Percentiles rank a stretch among this genome's conserved stretches.
phyloP scores from a whole-genome alignment of 1,284 basidiomycete species.

The Garcileccinum viscosum region DNA sequence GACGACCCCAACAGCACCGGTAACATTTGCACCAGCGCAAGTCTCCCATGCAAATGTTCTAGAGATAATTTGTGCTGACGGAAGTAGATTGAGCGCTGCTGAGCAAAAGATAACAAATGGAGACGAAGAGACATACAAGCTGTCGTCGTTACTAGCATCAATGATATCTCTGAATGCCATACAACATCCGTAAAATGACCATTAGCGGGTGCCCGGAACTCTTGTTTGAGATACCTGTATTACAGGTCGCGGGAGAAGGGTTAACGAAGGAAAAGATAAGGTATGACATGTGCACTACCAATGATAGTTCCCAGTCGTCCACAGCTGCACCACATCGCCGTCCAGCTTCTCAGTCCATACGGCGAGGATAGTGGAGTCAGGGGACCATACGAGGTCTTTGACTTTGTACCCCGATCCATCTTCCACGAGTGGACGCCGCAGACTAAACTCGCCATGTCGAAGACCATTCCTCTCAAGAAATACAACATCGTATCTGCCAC shows the following conservation, averaged over 20 bases:
- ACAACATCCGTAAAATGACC: slow-evolving; percentile 69
- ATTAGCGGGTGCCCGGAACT: slow-evolving; percentile 63
- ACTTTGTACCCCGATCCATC: slow-evolving; percentile 71
- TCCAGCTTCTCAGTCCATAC: slow-evolving; percentile 81
- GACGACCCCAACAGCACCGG: slow-evolving; percentile 88
- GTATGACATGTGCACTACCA: slow-evolving; percentile 60
- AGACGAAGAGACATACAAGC: slow-evolving; percentile 52
- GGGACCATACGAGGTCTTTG: slow-evolving; percentile 84
- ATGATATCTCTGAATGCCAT: slow-evolving; percentile 89
- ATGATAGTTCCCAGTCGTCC: slow-evolving; percentile 95
- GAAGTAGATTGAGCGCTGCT: slow-evolving; percentile 4
- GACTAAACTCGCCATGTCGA: slow-evolving; percentile 86
- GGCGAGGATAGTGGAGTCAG: slow-evolving; percentile 85
- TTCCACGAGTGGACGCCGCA: slow-evolving; percentile 54
- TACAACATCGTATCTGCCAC: slow-evolving; percentile 84
- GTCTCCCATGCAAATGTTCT: slow-evolving; percentile 82
- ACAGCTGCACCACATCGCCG: slow-evolving; percentile 89
- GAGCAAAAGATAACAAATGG: background rate
- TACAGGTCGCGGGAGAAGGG: slow-evolving; percentile 12
- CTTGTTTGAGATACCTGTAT: slow-evolving; percentile 88
- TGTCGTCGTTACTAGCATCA: slow-evolving; percentile 75
- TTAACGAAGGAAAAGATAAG: slow-evolving; percentile 1
- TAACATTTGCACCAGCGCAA: slow-evolving; percentile 76
- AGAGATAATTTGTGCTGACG: slow-evolving; percentile 63
- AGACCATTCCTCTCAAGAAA: slow-evolving; percentile 97